Conservation (phyloP, 2,329 filamentous ascomycete species). For the Diaporthe longicolla region DNA sequence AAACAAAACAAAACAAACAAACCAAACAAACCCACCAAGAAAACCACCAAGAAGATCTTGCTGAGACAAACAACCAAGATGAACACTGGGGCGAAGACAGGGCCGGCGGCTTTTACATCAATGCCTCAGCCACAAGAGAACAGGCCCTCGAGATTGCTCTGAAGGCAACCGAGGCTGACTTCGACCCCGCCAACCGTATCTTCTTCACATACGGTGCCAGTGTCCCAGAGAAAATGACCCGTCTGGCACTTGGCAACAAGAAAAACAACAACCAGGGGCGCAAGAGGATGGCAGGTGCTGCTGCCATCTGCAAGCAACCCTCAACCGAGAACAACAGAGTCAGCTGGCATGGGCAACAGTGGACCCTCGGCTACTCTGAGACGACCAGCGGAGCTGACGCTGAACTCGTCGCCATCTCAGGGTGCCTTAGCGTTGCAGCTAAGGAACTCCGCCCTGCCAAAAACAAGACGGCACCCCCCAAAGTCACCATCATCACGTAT, state of each 20-base stretch:
- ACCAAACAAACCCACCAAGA: background rate
- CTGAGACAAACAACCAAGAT: background rate
- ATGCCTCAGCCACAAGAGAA: background rate
- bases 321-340: background rate
- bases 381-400: conserved; percentile 4
- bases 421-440: background rate
- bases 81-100: background rate
- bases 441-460: background rate
- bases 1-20: background rate
- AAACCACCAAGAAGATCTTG: too few species aligned
- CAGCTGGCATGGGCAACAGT: conserved; percentile 1
- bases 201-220: conserved; percentile 14
- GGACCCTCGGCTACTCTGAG: background rate
- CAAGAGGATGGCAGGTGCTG: conserved; percentile 10
- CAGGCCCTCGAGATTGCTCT: background rate
- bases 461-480: background rate
- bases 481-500: background rate
- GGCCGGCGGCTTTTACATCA: background rate
- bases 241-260: background rate
- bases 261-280: background rate
- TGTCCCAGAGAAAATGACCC: background rate
- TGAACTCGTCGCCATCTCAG: background rate
- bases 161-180: conserved; percentile 4
- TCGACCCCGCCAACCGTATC: conserved; percentile 2
- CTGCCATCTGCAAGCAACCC: conserved; percentile 20